Evolutionary conservation across 2,329 filamentous ascomycete genomes (phyloP).

Genomic region (Trichophyton simii): DNA sequence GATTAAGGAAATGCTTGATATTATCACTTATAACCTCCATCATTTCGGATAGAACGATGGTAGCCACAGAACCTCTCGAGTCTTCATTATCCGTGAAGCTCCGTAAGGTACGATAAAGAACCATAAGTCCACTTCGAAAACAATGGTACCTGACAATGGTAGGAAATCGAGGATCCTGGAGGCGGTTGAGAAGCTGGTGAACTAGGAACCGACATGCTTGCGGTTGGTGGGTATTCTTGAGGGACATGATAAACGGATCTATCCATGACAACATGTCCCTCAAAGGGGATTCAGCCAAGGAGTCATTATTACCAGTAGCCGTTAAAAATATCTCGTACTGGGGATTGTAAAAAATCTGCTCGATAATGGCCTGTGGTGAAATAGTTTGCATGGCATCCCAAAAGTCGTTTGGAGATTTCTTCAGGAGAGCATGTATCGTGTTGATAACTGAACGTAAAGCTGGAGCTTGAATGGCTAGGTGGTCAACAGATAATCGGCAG

Average conservation of each 20-base stretch:
- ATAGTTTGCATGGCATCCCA: conserved; percentile 81
- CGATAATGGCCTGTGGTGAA: conserved; percentile 66
- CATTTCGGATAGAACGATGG: conserved; percentile 38
- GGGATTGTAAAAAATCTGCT: conserved; percentile 66
- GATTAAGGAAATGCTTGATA: conserved; percentile 46
- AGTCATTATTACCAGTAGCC: conserved; percentile 41
- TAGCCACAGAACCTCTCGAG: conserved; percentile 34
- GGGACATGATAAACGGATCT: conserved; percentile 60
- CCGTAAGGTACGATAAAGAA: conserved; percentile 35
- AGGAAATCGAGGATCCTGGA: conserved; percentile 31
- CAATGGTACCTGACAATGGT: conserved; percentile 34
- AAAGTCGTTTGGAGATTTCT: conserved; percentile 65
- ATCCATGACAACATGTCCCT: conserved; percentile 64
- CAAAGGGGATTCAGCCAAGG: conserved; percentile 44
- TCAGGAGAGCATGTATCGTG: conserved; percentile 57
- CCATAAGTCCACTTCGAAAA: conserved; percentile 34
- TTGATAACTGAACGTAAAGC: conserved; percentile 58
- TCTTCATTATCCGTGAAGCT: conserved; percentile 37
- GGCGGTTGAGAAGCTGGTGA: conserved; percentile 56
- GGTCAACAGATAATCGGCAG: conserved; percentile 47
- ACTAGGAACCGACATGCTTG: conserved; percentile 71
- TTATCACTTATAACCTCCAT: conserved; percentile 36
- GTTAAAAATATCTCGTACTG: conserved; percentile 47
- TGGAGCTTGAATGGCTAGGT: conserved; percentile 50
- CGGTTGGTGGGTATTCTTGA: conserved; percentile 61